Evolutionary conservation across 352 stramenopile genomes (phyloP), one percentile per base, ranked within the genome.

Genomic region (Pythium rhizo-oryzae): DNA sequence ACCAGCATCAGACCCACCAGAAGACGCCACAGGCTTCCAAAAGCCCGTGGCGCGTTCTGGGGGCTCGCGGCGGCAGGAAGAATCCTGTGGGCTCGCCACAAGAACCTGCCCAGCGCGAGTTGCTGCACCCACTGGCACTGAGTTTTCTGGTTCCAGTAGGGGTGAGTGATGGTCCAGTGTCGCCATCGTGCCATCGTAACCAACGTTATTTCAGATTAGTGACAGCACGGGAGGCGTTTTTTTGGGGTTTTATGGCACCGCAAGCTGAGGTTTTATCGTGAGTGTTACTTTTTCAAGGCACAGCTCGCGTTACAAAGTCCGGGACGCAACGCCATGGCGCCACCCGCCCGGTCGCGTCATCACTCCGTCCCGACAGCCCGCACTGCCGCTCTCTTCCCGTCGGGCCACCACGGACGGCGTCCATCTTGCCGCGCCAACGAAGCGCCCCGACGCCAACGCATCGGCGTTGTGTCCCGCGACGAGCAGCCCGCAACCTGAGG

Each of bases 111-210:
- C 28, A 33, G 6, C 28, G 6, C 28, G 6, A 33, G 28, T 6
- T 33, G 3, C 2, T 33, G 28, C 28, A 33, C 28, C 28, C 28
- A 33, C 28, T 33, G 19, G 47, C 4, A 57, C 59, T 65, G 47
- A 65, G 59, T 64, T 35, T n/a, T 43, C 50, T 52, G 23, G 52
- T 66, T 51, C 51, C 28, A 57, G 2, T 12, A 16, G 9, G n/a
- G 5, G 49, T 67, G 61, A 67, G 61, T 67, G 61, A 47, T 61
- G 61, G 61, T 67, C 61, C 24, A n/a, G 8, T 37, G 4, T 23
- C n/a, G 7, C 33, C 53, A 13, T 49, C 28, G 37, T 49, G 18
- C 35, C 25, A 33, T 65, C 28, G 58, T 65, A 66, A 58, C 16
- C 9, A 59, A 58, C 59, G 59, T 66, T 60, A 24, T 60, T 50